Conservation (phyloP, 371 early-diverging fungal genomes). For the Mucor racemosus region DNA sequence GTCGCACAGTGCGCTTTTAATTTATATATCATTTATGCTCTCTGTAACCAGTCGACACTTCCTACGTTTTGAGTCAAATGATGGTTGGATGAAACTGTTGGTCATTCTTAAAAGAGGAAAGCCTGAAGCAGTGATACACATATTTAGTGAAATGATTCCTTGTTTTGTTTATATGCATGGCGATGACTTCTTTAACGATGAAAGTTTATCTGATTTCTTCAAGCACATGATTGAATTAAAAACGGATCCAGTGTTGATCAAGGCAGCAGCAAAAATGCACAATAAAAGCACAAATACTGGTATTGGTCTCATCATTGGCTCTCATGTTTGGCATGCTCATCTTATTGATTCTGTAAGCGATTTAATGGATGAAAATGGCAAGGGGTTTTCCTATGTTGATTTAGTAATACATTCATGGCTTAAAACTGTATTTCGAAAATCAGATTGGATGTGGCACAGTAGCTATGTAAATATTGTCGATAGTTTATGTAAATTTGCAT, state of each 20-base stretch:
- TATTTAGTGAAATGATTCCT: conserved; percentile 47
- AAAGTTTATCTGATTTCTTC: conserved; percentile 37
- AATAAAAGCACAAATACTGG: conserved; percentile 18
- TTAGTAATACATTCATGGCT: conserved; percentile 53
- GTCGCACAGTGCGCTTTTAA: conserved; percentile 45
- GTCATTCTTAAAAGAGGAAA: conserved; percentile 46
- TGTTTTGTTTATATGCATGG: conserved; percentile 57
- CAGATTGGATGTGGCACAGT: conserved; percentile 54
- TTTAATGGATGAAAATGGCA: conserved; percentile 30
- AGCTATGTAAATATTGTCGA: conserved; percentile 39
- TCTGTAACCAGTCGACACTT: conserved; percentile 57
- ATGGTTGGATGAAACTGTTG: conserved; percentile 59
- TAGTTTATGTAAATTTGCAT: conserved; percentile 36
- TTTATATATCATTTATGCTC: conserved; percentile 51
- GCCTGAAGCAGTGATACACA: conserved; percentile 38
- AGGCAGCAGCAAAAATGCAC: conserved; percentile 19
- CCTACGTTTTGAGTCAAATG: conserved; percentile 48
- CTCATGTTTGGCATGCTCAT: conserved; percentile 46
- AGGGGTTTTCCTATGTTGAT: conserved; percentile 55
- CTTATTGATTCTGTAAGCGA: conserved; percentile 44
- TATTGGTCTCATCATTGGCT: conserved; percentile 34
- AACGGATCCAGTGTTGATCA: conserved; percentile 47
- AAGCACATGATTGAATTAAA: conserved; percentile 48
- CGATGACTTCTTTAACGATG: conserved; percentile 55
- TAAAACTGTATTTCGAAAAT: conserved; percentile 33